These are phyloP conservation scores for Pyricularia sp. DNA, from an alignment of 2,329 filamentous ascomycete genomes.

Conservation along the genomic window DNA sequence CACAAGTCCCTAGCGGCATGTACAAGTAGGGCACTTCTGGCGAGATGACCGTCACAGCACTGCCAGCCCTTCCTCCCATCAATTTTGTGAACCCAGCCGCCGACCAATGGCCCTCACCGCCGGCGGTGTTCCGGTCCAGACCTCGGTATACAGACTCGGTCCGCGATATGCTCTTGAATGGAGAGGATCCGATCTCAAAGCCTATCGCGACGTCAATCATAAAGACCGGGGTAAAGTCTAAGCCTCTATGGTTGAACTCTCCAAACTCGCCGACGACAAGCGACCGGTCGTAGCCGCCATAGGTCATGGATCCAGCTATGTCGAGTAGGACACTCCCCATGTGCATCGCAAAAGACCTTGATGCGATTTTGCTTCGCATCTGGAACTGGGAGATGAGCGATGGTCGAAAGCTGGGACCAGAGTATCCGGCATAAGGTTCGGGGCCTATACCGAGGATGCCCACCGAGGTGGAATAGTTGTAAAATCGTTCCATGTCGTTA, in stretches of 20 bases:
- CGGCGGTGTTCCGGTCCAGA: neutral
- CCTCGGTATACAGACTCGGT: neutral
- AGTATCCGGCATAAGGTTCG: neutral
- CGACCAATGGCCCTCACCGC: neutral
- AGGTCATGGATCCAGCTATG: slow-evolving; percentile 18
- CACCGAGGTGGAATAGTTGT: neutral
- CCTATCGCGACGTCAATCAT: slow-evolving; percentile 13
- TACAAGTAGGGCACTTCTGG: slow-evolving; percentile 26
- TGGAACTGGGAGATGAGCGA: slow-evolving; percentile 12
- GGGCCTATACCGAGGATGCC: slow-evolving; percentile 3
- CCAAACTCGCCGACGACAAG: slow-evolving; percentile 18
- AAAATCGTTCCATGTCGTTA: neutral
- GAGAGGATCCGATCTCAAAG: slow-evolving; percentile 12
- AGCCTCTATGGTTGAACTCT: slow-evolving; percentile 8
- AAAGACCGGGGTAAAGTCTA: slow-evolving; percentile 6
- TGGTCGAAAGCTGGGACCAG: neutral
- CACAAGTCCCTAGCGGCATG: slow-evolving; percentile 27
- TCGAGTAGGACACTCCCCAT: slow-evolving; percentile 20
- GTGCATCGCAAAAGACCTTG: slow-evolving; percentile 21
- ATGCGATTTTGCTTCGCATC: slow-evolving; percentile 10
- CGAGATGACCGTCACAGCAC: slow-evolving; percentile 10
- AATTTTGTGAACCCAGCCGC: neutral
- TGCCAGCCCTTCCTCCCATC: slow-evolving; percentile 8
- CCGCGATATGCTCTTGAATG: slow-evolving; percentile 7
- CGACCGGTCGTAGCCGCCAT: slow-evolving; percentile 25